Conservation (phyloP, 768 basidiomycete genomes). For the Boletales sp. region DNA sequence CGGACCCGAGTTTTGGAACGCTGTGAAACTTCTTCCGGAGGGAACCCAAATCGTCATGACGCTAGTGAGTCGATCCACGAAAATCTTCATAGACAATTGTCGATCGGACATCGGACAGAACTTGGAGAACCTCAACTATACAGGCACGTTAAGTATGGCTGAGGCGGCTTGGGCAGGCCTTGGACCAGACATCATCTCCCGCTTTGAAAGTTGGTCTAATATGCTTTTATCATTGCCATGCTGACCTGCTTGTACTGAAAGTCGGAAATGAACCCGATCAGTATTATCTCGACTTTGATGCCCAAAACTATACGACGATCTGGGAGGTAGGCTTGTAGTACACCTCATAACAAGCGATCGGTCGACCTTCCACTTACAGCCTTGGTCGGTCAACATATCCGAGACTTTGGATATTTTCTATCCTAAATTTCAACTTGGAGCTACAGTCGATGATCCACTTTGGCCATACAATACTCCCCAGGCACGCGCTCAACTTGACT, state of each 20-base stretch:
- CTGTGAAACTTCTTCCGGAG: slow-evolving; percentile 39
- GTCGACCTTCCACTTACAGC: slow-evolving; percentile 22
- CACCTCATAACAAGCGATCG: background rate
- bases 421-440: slow-evolving; percentile 48
- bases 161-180: slow-evolving; percentile 39
- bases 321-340: slow-evolving; percentile 39
- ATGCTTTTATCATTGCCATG: background rate
- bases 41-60: slow-evolving; percentile 48
- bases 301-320: slow-evolving; percentile 40
- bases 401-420: slow-evolving; percentile 32
- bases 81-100: too few species aligned
- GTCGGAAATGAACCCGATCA: slow-evolving; percentile 58
- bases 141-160: slow-evolving; percentile 42
- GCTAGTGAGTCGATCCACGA: slow-evolving; percentile 29
- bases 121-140: slow-evolving; percentile 40
- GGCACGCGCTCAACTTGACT: slow-evolving; percentile 36
- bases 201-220: slow-evolving; percentile 41
- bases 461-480: slow-evolving; percentile 47
- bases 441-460: slow-evolving; percentile 47
- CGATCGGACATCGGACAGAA: slow-evolving; percentile 30
- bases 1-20: slow-evolving; percentile 48
- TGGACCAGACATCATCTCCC: slow-evolving; percentile 33
- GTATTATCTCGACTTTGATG: slow-evolving; percentile 37
- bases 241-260: slow-evolving; percentile 4
- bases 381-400: slow-evolving; percentile 49